Conservation (phyloP, 2,329 filamentous ascomycete genomes). For the Sclerotiophoma versabilis region DNA sequence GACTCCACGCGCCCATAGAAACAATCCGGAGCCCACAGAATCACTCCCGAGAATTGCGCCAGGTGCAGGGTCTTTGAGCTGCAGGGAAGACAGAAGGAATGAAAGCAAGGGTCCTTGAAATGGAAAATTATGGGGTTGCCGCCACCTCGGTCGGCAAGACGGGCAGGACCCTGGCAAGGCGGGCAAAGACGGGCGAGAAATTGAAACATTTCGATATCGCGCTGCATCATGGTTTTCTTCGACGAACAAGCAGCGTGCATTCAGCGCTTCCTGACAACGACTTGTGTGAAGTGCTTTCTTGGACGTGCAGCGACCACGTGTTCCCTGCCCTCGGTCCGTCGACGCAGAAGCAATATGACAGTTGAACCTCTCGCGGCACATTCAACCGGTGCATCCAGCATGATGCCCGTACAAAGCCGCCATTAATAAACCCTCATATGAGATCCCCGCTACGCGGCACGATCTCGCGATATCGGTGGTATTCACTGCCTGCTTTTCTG, state of each 20-base stretch:
- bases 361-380: not conserved
- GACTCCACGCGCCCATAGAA: not conserved
- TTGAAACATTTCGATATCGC: slow-evolving; percentile 19
- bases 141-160: not conserved
- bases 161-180: not conserved
- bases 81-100: not conserved
- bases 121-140: slow-evolving; percentile 11
- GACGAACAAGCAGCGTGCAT: not conserved
- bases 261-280: not conserved
- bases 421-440: slow-evolving; percentile 15
- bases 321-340: not conserved
- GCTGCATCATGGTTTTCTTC: not conserved
- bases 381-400: not conserved
- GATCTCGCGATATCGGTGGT: slow-evolving; percentile 15
- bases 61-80: not conserved
- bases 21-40: not conserved
- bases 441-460: slow-evolving; percentile 4
- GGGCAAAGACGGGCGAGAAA: not conserved
- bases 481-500: not conserved
- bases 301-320: not conserved
- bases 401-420: not conserved
- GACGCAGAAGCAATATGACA: slow-evolving; percentile 1
- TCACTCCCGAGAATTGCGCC: slow-evolving; percentile 2
- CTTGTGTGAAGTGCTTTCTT: not conserved
- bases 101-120: not conserved